phyloP scores from a whole-genome alignment of 2,329 filamentous ascomycete species.

The Penicillium polonicum region DNA sequence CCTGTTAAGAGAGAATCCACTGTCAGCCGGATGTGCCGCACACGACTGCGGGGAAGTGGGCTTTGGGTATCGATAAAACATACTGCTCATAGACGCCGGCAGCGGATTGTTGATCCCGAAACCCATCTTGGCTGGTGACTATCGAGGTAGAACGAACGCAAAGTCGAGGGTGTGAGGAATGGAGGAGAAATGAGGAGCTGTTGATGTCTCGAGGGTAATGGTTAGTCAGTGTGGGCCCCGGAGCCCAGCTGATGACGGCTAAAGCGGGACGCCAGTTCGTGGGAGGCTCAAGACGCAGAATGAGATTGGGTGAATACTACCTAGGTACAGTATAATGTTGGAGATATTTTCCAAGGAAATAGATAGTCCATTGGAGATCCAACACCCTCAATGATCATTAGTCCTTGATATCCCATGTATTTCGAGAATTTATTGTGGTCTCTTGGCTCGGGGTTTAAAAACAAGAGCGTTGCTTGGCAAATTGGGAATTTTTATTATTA shows the following conservation, averaged over 20 bases:
- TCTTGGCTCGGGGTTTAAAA: background rate
- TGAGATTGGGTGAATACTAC: background rate
- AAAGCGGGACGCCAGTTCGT: slow-evolving; percentile 21
- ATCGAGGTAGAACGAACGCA: slow-evolving; percentile 5
- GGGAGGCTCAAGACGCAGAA: slow-evolving; percentile 1
- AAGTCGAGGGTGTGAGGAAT: slow-evolving; percentile 5
- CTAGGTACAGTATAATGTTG: background rate
- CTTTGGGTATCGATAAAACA: slow-evolving; percentile 24
- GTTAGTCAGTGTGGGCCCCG: slow-evolving; percentile 29
- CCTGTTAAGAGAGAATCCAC: slow-evolving; percentile 54
- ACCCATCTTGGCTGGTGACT: slow-evolving; percentile 37
- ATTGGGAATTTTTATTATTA: background rate
- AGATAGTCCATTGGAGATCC: background rate
- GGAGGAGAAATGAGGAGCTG: slow-evolving; percentile 1
- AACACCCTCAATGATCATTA: background rate
- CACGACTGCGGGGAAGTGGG: slow-evolving; percentile 35
- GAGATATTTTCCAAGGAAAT: background rate
- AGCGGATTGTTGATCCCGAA: slow-evolving; percentile 49
- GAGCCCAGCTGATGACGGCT: slow-evolving; percentile 18
- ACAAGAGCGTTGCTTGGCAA: background rate
- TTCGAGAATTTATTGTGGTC: background rate
- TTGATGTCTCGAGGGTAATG: slow-evolving; percentile 15
- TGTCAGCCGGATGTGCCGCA: slow-evolving; percentile 33
- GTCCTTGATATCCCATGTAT: background rate
- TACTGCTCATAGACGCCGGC: slow-evolving; percentile 50